Evolutionary conservation across 1,284 basidiomycete genomes (phyloP), one percentile per base, ranked within the genome.

Genomic region (Wallemia mellicola): DNA sequence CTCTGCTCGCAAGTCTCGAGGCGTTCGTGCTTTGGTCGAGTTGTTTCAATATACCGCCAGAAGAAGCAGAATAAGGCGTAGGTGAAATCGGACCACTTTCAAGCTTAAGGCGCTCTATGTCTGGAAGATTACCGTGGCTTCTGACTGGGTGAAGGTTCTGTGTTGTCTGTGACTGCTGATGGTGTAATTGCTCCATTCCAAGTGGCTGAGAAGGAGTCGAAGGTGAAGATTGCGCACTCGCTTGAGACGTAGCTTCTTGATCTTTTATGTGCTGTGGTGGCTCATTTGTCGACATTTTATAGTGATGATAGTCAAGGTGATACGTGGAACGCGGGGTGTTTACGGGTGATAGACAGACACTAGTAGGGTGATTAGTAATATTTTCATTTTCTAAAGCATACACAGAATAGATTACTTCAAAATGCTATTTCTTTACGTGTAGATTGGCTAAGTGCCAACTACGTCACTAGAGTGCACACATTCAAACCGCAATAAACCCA

Each of bases 1-100:
- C 69, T 33, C 65, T 66, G 11, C 67, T 65, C 57, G 62, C 70
- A 54, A 60, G 61, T 28, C 60, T 57, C 27, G 59, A 62, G 1
- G 60, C 32, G 9, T 54, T 48, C 5, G 62, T 62, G 30, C 30
- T 60, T 27, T 57, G 59, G 59, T 62, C 62, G 7, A 62, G 62
- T 24, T 62, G 60, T 28, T 58, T 59, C 1, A 62, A 33, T 2
- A 60, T 62, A 32, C 55, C 55, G 25, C 5, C 55, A 57, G 9
- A 11, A n/a, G 25, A 27, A 11, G 55, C 55, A 11, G 55, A 7
- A 25, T 57, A 57, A 5, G 55, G 55, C 24, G 24, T 26, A 57
- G 55, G 55, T 3, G 25, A 27, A 17, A 57, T 14, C 2, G 55
- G 55, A 17, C 55, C 55, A n/a, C 14, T 14, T 2, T 57, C 55